Conservation (phyloP, 2,329 filamentous ascomycete species). For the Podosphaera fusca region DNA sequence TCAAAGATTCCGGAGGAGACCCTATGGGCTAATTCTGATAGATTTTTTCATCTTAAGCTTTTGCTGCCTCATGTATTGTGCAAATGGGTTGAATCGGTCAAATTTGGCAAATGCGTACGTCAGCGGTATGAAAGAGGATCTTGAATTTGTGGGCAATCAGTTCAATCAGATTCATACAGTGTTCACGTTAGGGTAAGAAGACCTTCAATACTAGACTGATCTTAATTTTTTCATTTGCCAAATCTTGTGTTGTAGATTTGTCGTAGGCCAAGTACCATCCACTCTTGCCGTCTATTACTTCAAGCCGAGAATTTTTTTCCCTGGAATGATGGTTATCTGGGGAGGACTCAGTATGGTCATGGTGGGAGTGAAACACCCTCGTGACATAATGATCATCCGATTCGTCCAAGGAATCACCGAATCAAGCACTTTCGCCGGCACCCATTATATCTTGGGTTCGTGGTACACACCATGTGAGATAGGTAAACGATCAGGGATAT, state of each 20-base stretch:
- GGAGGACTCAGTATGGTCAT: constrained; percentile 38
- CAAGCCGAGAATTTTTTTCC: constrained; percentile 39
- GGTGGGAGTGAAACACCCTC: constrained; percentile 25
- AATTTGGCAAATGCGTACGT: constrained; percentile 32
- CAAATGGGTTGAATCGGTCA: constrained; percentile 22
- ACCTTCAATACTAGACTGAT: background rate
- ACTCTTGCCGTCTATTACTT: constrained; percentile 40
- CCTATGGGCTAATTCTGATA: background rate
- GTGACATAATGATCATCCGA: constrained; percentile 35
- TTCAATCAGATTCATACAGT: constrained; percentile 30
- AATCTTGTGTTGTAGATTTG: constrained; percentile 16
- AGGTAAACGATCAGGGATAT: constrained; percentile 36
- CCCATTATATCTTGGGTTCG: constrained; percentile 34
- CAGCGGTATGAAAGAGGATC: constrained; percentile 28
- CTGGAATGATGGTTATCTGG: constrained; percentile 30
- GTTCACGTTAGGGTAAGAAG: constrained; percentile 15
- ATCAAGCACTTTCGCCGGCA: constrained; percentile 31
- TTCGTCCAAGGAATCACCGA: constrained; percentile 33
- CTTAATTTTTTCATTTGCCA: background rate
- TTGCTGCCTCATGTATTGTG: constrained; percentile 19
- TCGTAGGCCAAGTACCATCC: constrained; percentile 34
- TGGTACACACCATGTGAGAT: constrained; percentile 40
- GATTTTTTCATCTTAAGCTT: constrained; percentile 17
- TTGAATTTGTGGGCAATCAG: constrained; percentile 24
- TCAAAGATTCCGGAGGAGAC: background rate